Base-by-base conservation (phyloP, 2,329 filamentous ascomycete genomes). In the Penicillium sp. region DNA sequence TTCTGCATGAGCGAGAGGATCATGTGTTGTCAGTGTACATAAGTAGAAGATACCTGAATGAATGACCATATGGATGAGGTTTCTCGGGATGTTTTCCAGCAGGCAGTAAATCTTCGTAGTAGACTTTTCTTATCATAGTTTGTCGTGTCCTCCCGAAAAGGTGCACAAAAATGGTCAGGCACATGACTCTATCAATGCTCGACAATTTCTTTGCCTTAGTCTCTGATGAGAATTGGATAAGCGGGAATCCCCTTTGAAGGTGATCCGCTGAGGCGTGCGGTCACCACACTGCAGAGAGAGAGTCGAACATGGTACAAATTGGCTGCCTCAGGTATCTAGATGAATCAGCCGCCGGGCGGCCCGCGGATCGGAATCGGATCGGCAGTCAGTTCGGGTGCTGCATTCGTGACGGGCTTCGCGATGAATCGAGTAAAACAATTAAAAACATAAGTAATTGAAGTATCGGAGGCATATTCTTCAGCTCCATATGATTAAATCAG, bases 351-450 rank as follows among this genome's bases (percentile, higher is more conserved):
- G 4, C 19, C 35, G 22, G 60, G 64, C 65, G 63, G 65, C 59
- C 66, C 65, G 66, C 66, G 67, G 62, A 65, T 69, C 68, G 68
- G 68, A 65, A 65, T 45, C 60, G 62, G 68, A 65, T 68, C 65
- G 68, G 68, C 59, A 68, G 60, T 61, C 56, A 51, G 42, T 60
- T 60, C 60, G 60, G 62, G 58, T 64, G 61, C 52, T 55, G 33
- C 19, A 14, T 6, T 46, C 40, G 4, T 35, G 11, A 3, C 19
- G 40, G 8, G 26, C 6, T 40, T 40, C 6, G 6, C 13, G 16
- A 10, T 6, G 25, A 6, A 40, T 40, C 19, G 51, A 51, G 22
- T 26, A 4, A 53, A 19, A 4, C 16, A 3, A n/a, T 10, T 53
- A 3, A 25, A 40, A 11, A 25, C 19, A 25, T 13, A 14, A 13